phyloP scores from a whole-genome alignment of 805 yeast species.

The Myxozyma kluyveri region DNA sequence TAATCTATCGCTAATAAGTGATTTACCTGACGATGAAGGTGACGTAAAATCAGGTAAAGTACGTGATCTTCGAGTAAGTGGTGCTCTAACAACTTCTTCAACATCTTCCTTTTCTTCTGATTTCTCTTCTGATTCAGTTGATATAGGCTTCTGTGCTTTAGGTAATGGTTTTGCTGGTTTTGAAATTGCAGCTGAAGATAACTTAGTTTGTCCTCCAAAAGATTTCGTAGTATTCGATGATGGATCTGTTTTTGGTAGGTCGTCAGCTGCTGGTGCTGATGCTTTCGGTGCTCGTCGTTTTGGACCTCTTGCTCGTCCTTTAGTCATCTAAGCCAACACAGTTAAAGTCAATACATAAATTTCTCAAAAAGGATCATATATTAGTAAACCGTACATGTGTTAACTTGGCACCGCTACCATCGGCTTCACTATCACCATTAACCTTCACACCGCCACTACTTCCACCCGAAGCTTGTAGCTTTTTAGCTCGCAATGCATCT shows the following conservation, averaged over 20 bases:
- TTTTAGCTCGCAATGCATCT: neutral
- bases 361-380: too few relatives aligned
- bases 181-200: neutral
- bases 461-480: too few relatives aligned
- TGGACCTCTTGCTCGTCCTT: slow-evolving; percentile 18
- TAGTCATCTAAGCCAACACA: slow-evolving; percentile 14
- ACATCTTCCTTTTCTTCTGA: neutral
- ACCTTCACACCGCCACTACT: too few relatives aligned
- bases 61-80: neutral
- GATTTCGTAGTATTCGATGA: neutral
- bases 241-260: neutral
- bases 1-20: slow-evolving; percentile 5
- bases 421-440: too few relatives aligned
- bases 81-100: neutral
- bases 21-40: neutral
- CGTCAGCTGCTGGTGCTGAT: neutral
- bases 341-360: too few relatives aligned
- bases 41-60: neutral
- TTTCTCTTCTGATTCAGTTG: neutral
- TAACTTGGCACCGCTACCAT: too few relatives aligned
- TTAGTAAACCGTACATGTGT: too few relatives aligned
- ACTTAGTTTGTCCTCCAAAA: neutral
- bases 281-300: slow-evolving; percentile 10
- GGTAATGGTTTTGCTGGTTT: neutral
- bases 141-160: neutral